phyloP scores from a whole-genome alignment of 306 rosid genomes.

The Begonia fuchsioides region DNA sequence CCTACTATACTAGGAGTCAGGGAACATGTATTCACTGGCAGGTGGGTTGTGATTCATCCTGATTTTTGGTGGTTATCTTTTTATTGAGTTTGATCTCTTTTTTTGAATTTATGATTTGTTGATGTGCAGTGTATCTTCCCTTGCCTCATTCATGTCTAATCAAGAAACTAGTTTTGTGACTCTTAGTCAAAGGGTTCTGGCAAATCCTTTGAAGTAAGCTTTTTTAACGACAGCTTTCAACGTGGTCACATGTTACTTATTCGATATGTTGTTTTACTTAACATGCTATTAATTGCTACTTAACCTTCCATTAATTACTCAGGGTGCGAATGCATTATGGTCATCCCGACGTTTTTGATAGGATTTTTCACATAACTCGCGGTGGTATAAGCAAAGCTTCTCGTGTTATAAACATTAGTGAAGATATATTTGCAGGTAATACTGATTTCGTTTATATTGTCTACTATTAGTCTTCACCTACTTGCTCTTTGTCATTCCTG shows the following conservation, averaged over 20 bases:
- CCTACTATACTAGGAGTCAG: slow-evolving; percentile 90
- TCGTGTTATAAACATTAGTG: slow-evolving; percentile 84
- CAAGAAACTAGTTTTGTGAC: slow-evolving; percentile 94
- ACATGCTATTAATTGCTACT: slow-evolving; percentile 2
- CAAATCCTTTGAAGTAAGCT: slow-evolving; percentile 79
- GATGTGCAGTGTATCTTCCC: slow-evolving; percentile 74
- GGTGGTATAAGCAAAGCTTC: slow-evolving; percentile 99
- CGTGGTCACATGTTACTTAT: neutral
- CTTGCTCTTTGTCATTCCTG: too few relatives aligned
- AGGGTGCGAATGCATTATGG: slow-evolving; percentile 98
- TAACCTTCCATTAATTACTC: slow-evolving; percentile 7
- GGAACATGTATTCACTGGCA: slow-evolving; percentile 91
- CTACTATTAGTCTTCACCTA: too few relatives aligned
- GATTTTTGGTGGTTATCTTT: neutral
- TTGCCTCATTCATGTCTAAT: slow-evolving; percentile 82
- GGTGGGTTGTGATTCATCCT: slow-evolving; percentile 25
- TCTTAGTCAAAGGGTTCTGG: slow-evolving; percentile 85
- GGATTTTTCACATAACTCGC: slow-evolving; percentile 82
- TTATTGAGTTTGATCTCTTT: neutral
- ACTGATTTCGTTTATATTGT: too few relatives aligned
- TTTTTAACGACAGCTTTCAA: slow-evolving; percentile 2
- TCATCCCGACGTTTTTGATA: slow-evolving; percentile 93
- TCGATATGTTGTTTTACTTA: neutral
- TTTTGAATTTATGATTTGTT: neutral
- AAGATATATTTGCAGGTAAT: slow-evolving; percentile 77